Base-by-base conservation (phyloP, 2,329 filamentous ascomycete species). In the Cordyceps cicadae region DNA sequence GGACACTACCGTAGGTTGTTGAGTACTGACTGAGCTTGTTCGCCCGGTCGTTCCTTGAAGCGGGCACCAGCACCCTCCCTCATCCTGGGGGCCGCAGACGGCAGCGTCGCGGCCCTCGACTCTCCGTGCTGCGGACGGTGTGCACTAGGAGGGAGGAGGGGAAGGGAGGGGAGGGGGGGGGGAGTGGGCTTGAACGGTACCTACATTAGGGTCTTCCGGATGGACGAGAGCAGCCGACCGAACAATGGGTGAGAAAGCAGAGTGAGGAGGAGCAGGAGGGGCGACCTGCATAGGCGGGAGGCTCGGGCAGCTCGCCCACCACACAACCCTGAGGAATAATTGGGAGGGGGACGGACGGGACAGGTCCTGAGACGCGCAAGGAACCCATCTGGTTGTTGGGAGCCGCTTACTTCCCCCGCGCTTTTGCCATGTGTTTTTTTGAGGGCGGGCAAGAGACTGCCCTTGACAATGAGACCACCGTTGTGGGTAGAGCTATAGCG, bases 141-240 rank as follows among this genome's bases (percentile, higher is more conserved):
- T 58, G 39, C 55, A 41, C 54, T 55, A 45, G 41, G 41, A 32
- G n/a, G n/a, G n/a, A n/a, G n/a, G n/a, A n/a, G n/a, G n/a, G n/a
- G n/a, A n/a, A n/a, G n/a, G n/a, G n/a, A 50, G 32, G 55, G 50
- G 41, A 32, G 46, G 55, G 34, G n/a, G 26, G 12, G 34, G 34
- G 34, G 34, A 37, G 34, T 11, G 34, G 34, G 34, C 9, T 12
- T 3, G 34, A 12, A 9, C 14, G 2, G 55, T 58, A 58, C 55
- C 55, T 58, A 58, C 55, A 58, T 58, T 58, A 58, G 55, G 55
- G 55, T 50, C 34, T 11, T 49, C 46, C 45, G 55, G 46, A 58
- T 32, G 55, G 46, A 58, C 43, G 43, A 50, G 46, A 43, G 45
- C 55, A 50, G 45, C 54, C 54, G 54, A 58, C 54, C 54, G 54